Percentiles rank a stretch among this genome's conserved stretches.
phyloP scores from a whole-genome alignment of 2,329 filamentous ascomycete genomes.

The Clarireedia monteithiana region DNA sequence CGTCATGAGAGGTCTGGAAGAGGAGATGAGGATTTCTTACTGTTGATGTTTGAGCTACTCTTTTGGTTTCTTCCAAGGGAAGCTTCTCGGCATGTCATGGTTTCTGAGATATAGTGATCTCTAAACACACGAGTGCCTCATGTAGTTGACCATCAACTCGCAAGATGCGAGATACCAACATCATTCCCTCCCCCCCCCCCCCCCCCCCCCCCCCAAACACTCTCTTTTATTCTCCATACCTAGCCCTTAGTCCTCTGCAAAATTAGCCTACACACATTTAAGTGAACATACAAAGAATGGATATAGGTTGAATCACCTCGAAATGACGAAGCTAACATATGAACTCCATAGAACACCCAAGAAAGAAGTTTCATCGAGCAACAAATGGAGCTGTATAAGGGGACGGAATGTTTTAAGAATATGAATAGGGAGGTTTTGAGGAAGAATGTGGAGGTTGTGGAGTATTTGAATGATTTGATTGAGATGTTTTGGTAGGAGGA shows the following conservation, averaged over 20 bases:
- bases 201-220: background rate
- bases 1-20: too few species aligned
- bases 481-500: constrained; percentile 14
- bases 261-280: too few species aligned
- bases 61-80: too few species aligned
- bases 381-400: constrained; percentile 23
- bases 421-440: constrained; percentile 27
- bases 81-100: too few species aligned
- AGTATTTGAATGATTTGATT: constrained; percentile 30
- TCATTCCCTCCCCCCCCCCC: background rate
- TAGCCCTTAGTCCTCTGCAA: background rate
- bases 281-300: too few species aligned
- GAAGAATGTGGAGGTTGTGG: constrained; percentile 29
- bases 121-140: too few species aligned
- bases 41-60: too few species aligned
- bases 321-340: too few species aligned
- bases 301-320: too few species aligned
- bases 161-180: background rate
- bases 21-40: too few species aligned
- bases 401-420: constrained; percentile 25
- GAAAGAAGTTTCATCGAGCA: constrained; percentile 30
- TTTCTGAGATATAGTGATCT: too few species aligned
- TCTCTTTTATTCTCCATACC: background rate
- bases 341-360: constrained; percentile 23
- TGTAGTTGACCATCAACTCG: too few species aligned